Conservation (phyloP, 2,329 filamentous ascomycete species). For the Colletotrichum eleusines region DNA sequence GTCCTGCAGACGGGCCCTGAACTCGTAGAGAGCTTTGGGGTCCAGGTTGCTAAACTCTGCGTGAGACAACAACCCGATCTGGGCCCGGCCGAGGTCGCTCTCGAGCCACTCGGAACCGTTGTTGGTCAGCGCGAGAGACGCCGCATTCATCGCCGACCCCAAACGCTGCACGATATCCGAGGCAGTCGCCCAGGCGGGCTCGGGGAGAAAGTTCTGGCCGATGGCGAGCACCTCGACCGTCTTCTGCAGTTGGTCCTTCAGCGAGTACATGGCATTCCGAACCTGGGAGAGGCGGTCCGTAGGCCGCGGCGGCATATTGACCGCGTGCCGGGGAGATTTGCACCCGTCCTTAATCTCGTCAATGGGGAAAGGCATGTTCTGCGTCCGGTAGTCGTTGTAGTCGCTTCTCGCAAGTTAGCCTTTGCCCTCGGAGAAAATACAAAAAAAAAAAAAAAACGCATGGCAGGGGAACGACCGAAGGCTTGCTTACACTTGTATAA, state of each 20-base stretch:
- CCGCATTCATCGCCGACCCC: slow-evolving; percentile 38
- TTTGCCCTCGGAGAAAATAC: neutral
- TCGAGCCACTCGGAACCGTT: slow-evolving; percentile 45
- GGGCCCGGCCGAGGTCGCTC: slow-evolving; percentile 22
- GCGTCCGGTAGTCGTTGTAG: slow-evolving; percentile 43
- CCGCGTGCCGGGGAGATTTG: neutral
- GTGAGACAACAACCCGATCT: slow-evolving; percentile 41
- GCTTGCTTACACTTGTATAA: slow-evolving; percentile 43
- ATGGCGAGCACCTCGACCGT: slow-evolving; percentile 41
- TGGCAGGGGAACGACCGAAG: neutral
- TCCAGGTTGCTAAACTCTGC: slow-evolving; percentile 45
- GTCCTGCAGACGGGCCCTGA: slow-evolving; percentile 44
- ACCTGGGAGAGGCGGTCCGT: slow-evolving; percentile 33
- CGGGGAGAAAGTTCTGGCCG: slow-evolving; percentile 18
- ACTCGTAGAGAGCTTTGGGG: slow-evolving; percentile 44
- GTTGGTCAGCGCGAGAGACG: slow-evolving; percentile 44
- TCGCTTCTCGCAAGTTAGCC: slow-evolving; percentile 39
- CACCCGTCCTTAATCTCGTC: neutral
- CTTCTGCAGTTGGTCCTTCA: slow-evolving; percentile 45
- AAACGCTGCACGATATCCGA: slow-evolving; percentile 27
- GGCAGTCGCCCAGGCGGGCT: neutral
- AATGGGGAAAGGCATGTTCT: neutral
- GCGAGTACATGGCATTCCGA: slow-evolving; percentile 43
- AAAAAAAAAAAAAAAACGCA: too few relatives aligned
- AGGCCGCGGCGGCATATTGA: neutral